phyloP scores from a whole-genome alignment of 345 rosid species.

The Bruguiera gymnorhiza region DNA sequence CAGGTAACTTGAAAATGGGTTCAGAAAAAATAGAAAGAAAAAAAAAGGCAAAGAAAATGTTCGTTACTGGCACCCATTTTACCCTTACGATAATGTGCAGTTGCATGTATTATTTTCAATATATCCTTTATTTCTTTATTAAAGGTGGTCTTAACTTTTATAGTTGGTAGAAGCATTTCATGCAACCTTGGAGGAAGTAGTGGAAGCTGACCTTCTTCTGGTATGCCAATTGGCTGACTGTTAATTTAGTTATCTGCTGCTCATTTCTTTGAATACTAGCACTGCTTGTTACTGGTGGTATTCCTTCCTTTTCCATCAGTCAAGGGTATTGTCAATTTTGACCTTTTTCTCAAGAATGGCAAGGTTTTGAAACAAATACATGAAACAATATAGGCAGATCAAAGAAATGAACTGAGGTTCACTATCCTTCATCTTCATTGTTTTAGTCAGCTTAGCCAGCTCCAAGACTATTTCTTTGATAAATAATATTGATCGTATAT shows the following conservation, averaged over 20 bases:
- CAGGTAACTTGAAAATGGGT: slow-evolving; percentile 49
- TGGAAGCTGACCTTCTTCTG: slow-evolving; percentile 88
- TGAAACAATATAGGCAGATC: background rate
- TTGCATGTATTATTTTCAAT: slow-evolving; percentile 10
- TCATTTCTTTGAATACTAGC: background rate
- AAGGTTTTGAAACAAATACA: background rate
- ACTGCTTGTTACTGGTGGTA: background rate
- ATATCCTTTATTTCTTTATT: slow-evolving; percentile 3
- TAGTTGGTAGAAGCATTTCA: slow-evolving; percentile 91
- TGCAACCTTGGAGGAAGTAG: slow-evolving; percentile 92
- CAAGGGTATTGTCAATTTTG: too few species aligned
- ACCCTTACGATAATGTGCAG: background rate
- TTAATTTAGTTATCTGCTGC: background rate
- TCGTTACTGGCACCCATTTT: too few species aligned
- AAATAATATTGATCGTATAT: background rate
- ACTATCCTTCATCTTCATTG: background rate
- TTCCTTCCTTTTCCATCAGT: background rate
- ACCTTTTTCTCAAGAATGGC: background rate
- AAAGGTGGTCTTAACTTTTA: slow-evolving; percentile 14
- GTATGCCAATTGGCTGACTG: slow-evolving; percentile 36
- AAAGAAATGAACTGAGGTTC: background rate
- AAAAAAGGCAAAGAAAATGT: too few species aligned
- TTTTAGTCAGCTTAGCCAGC: background rate
- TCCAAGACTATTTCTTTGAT: background rate
- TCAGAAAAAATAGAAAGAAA: background rate